Base-by-base conservation (phyloP, 495 filamentous ascomycete species). In the Cenococcum geophilum region DNA sequence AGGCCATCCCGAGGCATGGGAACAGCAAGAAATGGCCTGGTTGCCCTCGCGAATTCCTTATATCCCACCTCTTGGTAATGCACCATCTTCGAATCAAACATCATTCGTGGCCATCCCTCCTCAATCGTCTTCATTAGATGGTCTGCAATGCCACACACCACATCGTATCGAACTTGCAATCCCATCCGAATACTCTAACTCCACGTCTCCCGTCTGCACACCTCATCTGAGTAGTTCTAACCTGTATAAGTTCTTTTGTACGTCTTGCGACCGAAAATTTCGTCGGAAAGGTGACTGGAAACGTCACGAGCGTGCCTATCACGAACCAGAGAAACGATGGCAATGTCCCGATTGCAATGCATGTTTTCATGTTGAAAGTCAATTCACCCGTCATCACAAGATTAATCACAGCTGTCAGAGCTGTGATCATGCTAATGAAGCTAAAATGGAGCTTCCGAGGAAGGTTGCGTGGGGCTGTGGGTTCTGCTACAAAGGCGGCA, bases 401-500 rank as follows among this genome's bases (percentile, higher is more conserved):
- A 63, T 62, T 49, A 47, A 59, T 34, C 68, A 70, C 45, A 58
- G 58, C 48, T 68, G 62, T 35, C 58, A 70, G 59, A 57, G 63
- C 27, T 68, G 68, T 59, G 63, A 63, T 35, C 68, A 70, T 35
- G 61, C 66, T 27, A 60, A 62, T 32, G 65, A 68, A 25, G 61
- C 54, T 25, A 55, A 58, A 21, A 57, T 61, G 20, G 60, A 55
- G 21, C 63, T 58, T 14, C 63, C 60, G 37, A 58, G 65, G 48
- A 68, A 68, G 58, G 59, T 63, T 25, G 68, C 68, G 0, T 70
- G 68, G 68, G 68, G 68, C 25, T 70, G 68, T 50, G 68, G 68
- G n/a, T 70, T 70, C 65, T 70, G 68, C 55, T 58, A 12, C 16
- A 32, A 32, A n/a, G 49, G 65, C 8, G 27, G 27, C n/a, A n/a